phyloP scores from a whole-genome alignment of 23 red algal genomes.

The Gracilaria domingensis region DNA sequence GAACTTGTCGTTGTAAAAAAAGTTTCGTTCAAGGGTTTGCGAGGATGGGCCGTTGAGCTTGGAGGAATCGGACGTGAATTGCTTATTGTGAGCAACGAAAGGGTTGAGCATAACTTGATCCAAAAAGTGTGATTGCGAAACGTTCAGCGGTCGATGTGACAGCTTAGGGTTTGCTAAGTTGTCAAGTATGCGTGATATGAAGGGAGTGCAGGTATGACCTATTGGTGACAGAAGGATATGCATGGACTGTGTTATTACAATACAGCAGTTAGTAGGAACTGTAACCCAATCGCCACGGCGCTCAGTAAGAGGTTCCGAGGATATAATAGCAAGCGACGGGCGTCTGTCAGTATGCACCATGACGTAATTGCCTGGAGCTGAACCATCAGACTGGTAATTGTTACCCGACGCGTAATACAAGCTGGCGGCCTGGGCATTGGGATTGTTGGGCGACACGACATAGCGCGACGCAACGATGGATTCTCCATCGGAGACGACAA shows the following conservation, averaged over 20 bases:
- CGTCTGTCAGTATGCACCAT: conserved; percentile 79
- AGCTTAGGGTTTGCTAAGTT: conserved; percentile 31
- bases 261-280: conserved; percentile 70
- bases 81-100: conserved; percentile 20
- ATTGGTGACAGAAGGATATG: conserved; percentile 72
- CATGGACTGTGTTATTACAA: conserved; percentile 76
- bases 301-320: conserved; percentile 87
- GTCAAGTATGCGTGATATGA: conserved; percentile 66
- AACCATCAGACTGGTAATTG: conserved; percentile 60
- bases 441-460: conserved; percentile 57
- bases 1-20: neutral
- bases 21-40: neutral
- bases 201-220: neutral
- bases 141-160: neutral
- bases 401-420: conserved; percentile 82
- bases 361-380: conserved; percentile 67
- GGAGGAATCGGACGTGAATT: neutral
- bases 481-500: conserved; percentile 88
- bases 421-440: conserved; percentile 65
- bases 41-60: neutral
- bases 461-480: conserved; percentile 75
- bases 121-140: neutral
- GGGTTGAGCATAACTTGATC: conserved; percentile 22
- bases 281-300: conserved; percentile 78
- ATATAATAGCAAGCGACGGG: conserved; percentile 78